These are phyloP conservation scores for Cyclanthera cordifolia DNA, from an alignment of 306 rosid genomes.

Conservation along the genomic window DNA sequence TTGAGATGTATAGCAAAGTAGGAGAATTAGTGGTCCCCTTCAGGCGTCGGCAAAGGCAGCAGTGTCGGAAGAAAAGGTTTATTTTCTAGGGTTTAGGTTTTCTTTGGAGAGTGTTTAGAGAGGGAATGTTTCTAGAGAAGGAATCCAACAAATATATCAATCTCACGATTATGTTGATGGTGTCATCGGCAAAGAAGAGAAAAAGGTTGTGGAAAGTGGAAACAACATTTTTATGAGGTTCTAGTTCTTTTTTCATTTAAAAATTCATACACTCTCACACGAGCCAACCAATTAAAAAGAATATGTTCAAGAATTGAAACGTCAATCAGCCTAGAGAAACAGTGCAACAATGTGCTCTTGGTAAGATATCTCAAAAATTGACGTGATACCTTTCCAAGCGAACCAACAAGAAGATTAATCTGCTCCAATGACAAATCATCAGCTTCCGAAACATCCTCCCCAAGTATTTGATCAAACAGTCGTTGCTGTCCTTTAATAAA, in stretches of 20 bases:
- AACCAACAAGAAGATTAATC: conserved; percentile 77
- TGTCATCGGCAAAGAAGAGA: no score
- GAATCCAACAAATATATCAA: no score
- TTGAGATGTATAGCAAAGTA: no score
- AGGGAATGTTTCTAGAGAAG: no score
- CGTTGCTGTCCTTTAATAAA: conserved; percentile 79
- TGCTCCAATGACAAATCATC: conserved; percentile 76
- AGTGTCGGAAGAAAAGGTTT: no score
- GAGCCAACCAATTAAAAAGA: background rate
- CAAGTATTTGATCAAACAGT: conserved; percentile 66
- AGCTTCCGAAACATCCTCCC: conserved; percentile 53
- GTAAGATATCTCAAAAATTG: background rate
- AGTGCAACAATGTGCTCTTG: background rate
- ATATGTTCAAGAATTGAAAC: background rate
- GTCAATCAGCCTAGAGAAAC: background rate
- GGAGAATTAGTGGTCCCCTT: no score
- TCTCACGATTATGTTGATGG: no score
- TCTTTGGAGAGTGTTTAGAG: no score
- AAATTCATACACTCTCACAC: background rate
- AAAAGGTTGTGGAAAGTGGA: no score
- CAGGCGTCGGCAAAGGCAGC: no score
- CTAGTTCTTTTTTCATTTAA: background rate
- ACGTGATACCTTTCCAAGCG: conserved; percentile 71
- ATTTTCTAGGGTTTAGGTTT: no score
- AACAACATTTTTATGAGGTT: no score